Evolutionary conservation across 495 filamentous ascomycete species (phyloP).

Genomic region (Polyplosphaeria fusca): DNA sequence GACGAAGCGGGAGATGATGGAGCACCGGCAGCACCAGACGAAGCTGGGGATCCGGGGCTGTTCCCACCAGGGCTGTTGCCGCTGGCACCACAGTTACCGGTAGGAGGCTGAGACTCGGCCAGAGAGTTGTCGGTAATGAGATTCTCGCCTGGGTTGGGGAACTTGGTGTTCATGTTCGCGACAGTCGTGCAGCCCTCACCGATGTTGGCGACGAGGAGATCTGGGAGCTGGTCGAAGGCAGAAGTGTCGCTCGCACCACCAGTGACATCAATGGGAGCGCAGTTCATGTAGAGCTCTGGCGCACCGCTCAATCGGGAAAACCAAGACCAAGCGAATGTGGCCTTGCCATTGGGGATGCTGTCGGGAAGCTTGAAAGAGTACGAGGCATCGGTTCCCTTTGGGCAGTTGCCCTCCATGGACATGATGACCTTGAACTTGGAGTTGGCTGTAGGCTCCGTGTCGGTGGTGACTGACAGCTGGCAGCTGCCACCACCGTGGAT

Average conservation of each 20-base stretch:
- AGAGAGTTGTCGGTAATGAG: neutral
- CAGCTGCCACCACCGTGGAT: slow-evolving; percentile 81
- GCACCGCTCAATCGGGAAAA: slow-evolving; percentile 53
- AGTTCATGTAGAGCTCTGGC: slow-evolving; percentile 63
- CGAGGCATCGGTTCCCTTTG: slow-evolving; percentile 36
- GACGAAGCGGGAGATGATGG: neutral
- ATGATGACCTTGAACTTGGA: slow-evolving; percentile 48
- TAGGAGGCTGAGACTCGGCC: slow-evolving; percentile 3
- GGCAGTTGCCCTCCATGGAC: slow-evolving; percentile 64
- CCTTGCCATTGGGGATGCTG: slow-evolving; percentile 54
- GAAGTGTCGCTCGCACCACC: slow-evolving; percentile 40
- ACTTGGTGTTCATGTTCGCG: slow-evolving; percentile 13
- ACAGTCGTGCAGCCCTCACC: slow-evolving; percentile 22
- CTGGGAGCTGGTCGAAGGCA: slow-evolving; percentile 46
- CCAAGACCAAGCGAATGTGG: slow-evolving; percentile 59
- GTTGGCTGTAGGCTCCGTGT: slow-evolving; percentile 53
- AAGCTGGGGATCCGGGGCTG: neutral
- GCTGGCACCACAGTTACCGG: slow-evolving; percentile 21
- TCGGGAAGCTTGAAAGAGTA: slow-evolving; percentile 59
- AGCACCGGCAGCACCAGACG: neutral
- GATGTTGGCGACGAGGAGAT: slow-evolving; percentile 61
- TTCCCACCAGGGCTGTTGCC: slow-evolving; percentile 6
- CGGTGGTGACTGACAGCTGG: slow-evolving; percentile 75
- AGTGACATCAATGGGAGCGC: slow-evolving; percentile 53
- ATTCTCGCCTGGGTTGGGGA: slow-evolving; percentile 30